Base-by-base conservation (phyloP, 306 rosid genomes). In the Vachellia pachyceras region DNA sequence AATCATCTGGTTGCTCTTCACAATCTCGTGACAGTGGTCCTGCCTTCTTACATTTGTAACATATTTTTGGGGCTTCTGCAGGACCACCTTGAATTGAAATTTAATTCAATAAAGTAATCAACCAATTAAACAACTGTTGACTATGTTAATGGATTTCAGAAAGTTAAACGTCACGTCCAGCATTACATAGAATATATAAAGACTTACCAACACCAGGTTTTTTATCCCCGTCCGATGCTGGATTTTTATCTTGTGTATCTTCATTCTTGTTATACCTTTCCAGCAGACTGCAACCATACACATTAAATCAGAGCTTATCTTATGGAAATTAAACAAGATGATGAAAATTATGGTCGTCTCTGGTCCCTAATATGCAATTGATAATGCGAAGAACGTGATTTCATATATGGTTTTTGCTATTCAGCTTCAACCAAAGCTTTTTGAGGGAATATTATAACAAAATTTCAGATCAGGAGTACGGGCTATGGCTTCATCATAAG, bases 1-100 rank as follows among this genome's bases (percentile, higher is more conserved):
- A 64, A 74, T 75, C 86, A 68, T 82, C 91, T 70, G 84, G 78
- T 76, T 84, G 88, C 88, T 95, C 96, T 52, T 76, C 86, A 80
- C 99, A 95, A 84, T 93, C 99, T 76, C 97, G 92, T 46, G 99
- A 89, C 49, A 95, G 87, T 76, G 91, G 99, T 73, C 98, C 99
- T 20, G 78, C 87, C 92, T 91, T 95, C 84, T 95, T 95, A 86
- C 99, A 95, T 89, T 87, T 93, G 75, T 91, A 95, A 83, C 99
- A 95, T 86, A 95, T 88, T 88, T 93, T 95, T 46, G 86, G 82
- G 81, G 97, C 90, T 20, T 93, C 98, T 46, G 66, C 64, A 79
- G 85, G 82, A 83, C 84, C 99, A 91, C 89, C 68, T 52, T 82
- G 66, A 78, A 58, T 44, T 44, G 68, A 75, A 79, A 72, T 47